Base-by-base conservation (phyloP, 2,329 filamentous ascomycete genomes). In the Zymoseptoria brevis region DNA sequence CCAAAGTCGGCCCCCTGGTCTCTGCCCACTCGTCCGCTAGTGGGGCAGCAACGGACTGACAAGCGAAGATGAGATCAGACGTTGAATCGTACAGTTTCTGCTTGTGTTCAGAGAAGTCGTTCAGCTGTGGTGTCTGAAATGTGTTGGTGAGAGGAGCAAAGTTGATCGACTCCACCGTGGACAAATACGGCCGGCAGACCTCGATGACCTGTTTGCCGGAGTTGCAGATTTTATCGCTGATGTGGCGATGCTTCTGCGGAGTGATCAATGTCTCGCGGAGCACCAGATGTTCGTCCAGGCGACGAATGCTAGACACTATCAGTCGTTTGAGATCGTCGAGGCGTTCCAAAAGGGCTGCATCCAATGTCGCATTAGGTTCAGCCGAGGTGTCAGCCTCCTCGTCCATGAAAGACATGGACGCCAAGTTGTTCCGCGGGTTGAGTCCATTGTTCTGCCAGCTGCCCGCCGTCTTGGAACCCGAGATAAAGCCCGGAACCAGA, bases 11-110 rank as follows among this genome's bases (percentile, higher is more conserved):
- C 1, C 91, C 90, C 50, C 91, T 86, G n/a, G 92, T 80, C 72
- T 96, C 91, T 3, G 92, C 85, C 94, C 94, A 99, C 75, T 99
- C 94, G 71, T 99, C 94, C 8, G 88, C 89, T 50, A 99, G 75
- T 5, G 94, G 94, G 8, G 90, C 90, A 5, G 91, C 89, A n/a
- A 97, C 88, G 22, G 89, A 86, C 75, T 99, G 94, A 69, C 92
- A 96, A 60, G 87, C 86, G 54, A 96, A 77, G 3, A 97, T 77
- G 26, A 99, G 82, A 72, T 97, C 94, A 8, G 91, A 92, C 57
- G 96, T 88, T 60, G 91, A 88, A 74, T 97, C 94, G 74, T 97
- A 97, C 19, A 96, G 80, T 67, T 88, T 89, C 73, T 99, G 94
- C 75, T 97, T 97, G 73, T 96, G 90, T 30, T 87, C 83, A 69